Percentiles rank a stretch among this genome's conserved stretches.
Conservation (phyloP, 2,329 filamentous ascomycete genomes). For the Pseudomassariella vexata region DNA sequence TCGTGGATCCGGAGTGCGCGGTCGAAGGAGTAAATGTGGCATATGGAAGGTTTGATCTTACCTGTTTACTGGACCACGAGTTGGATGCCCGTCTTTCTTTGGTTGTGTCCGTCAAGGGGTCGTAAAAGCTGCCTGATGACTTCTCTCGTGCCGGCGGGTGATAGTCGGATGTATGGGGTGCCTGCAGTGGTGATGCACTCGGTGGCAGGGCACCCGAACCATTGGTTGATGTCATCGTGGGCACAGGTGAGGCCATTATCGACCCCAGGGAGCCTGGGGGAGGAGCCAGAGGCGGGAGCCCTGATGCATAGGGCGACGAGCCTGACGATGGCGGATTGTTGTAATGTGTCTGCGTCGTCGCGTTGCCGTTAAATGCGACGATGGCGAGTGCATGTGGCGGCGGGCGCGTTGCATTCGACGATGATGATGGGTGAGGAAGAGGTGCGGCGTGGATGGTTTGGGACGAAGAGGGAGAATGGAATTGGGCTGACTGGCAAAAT, state of each 20-base stretch:
- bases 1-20: too few relatives aligned
- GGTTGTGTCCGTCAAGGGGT: conserved; percentile 37
- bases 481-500: conserved; percentile 24
- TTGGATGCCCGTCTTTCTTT: conserved; percentile 31
- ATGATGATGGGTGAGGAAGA: conserved; percentile 8
- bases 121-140: conserved; percentile 36
- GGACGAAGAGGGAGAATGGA: conserved; percentile 17
- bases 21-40: conserved; percentile 1
- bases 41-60: conserved; percentile 20
- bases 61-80: conserved; percentile 23
- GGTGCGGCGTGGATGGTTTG: conserved; percentile 13
- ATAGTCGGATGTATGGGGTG: conserved; percentile 26
- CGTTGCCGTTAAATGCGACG: conserved; percentile 14
- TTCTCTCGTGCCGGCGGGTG: conserved; percentile 26
- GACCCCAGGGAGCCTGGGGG: conserved; percentile 24
- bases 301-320: conserved; percentile 10
- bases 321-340: conserved; percentile 8
- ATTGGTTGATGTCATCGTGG: conserved; percentile 22
- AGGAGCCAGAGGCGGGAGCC: conserved; percentile 23
- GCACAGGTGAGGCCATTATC: conserved; percentile 25
- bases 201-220: conserved; percentile 18
- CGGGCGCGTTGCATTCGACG: conserved; percentile 16
- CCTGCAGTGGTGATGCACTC: conserved; percentile 26
- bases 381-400: conserved; percentile 8
- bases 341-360: conserved; percentile 15